phyloP scores from a whole-genome alignment of 2,329 filamentous ascomycete species.

The Phoma sp. region DNA sequence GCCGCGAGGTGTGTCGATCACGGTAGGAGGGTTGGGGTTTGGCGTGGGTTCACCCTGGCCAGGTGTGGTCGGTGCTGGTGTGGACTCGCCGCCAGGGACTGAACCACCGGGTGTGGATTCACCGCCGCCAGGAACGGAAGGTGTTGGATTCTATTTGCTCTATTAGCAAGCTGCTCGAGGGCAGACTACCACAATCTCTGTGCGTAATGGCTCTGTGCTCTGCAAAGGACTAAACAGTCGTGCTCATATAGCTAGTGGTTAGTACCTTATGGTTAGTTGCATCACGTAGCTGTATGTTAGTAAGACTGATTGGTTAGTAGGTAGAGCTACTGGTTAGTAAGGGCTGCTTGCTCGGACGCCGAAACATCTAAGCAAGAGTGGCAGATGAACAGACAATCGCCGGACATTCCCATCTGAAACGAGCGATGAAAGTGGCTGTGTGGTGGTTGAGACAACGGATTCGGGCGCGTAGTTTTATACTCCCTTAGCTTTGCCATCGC shows the following conservation, averaged over 20 bases:
- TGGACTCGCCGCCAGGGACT: not conserved
- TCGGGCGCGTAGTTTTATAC: conserved; percentile 5
- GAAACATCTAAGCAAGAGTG: not conserved
- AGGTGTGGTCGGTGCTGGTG: not conserved
- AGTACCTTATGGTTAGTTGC: not conserved
- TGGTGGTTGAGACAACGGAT: not conserved
- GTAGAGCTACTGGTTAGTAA: not conserved
- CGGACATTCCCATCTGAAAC: conserved; percentile 1
- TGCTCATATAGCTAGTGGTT: not conserved
- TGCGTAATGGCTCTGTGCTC: conserved; percentile 16
- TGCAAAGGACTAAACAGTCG: not conserved
- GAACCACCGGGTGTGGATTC: not conserved
- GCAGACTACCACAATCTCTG: conserved; percentile 9
- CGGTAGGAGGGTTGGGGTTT: not conserved
- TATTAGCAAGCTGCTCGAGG: conserved; percentile 17
- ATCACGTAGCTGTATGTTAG: not conserved
- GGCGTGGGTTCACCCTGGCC: no score
- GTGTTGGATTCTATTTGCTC: conserved; percentile 7
- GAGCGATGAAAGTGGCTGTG: not conserved
- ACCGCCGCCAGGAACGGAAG: no score
- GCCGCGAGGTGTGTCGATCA: not conserved
- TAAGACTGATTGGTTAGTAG: no score
- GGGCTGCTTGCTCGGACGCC: not conserved
- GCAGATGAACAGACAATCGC: not conserved
- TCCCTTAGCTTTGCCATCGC: not conserved